Percentiles rank a stretch among this genome's conserved stretches.
Evolutionary conservation across 495 filamentous ascomycete genomes (phyloP).

Genomic region (Penicillium lividum): DNA sequence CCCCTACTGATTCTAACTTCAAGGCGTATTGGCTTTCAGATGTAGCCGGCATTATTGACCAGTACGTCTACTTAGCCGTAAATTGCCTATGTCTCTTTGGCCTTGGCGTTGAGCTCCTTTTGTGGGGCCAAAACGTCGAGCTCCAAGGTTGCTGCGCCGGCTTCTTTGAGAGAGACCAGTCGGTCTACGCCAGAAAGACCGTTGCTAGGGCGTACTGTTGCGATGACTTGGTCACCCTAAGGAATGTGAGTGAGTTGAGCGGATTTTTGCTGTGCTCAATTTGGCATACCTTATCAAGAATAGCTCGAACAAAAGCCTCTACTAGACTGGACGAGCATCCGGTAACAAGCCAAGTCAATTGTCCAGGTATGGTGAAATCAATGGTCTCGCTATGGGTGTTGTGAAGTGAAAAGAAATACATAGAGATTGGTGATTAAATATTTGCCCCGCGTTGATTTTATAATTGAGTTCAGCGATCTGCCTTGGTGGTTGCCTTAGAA

Average conservation of each 20-base stretch:
- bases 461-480: too few relatives aligned
- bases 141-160: conserved; percentile 41
- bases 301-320: conserved; percentile 1
- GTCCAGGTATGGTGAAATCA: background rate
- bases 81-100: conserved; percentile 38
- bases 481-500: too few relatives aligned
- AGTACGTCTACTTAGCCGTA: conserved; percentile 50
- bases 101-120: conserved; percentile 31
- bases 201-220: conserved; percentile 44
- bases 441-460: too few relatives aligned
- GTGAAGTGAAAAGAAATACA: background rate
- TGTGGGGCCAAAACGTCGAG: conserved; percentile 47
- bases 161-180: conserved; percentile 40
- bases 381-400: background rate
- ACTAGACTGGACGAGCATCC: conserved; percentile 1
- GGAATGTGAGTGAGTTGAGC: background rate
- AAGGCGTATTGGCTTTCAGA: too few relatives aligned
- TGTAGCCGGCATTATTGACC: conserved; percentile 54
- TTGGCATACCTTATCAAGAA: background rate
- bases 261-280: background rate
- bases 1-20: too few relatives aligned
- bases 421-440: background rate
- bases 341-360: conserved; percentile 3
- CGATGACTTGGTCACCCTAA: conserved; percentile 56
- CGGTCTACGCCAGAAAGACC: conserved; percentile 23